Base-by-base conservation (phyloP, 768 basidiomycete genomes). In the Pholiota conissans region DNA sequence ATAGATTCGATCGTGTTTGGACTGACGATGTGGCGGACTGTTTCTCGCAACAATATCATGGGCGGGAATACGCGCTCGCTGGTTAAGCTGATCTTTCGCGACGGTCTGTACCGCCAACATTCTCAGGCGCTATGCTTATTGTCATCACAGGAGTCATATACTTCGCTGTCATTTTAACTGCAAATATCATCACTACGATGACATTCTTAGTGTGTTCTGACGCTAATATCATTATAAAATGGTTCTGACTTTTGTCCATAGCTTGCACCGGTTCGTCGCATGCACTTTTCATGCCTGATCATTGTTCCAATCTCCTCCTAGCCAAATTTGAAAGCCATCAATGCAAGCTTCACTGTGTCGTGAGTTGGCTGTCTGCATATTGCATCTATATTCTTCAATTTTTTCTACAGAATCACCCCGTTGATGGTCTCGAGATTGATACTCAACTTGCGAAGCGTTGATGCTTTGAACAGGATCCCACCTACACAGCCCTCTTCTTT, bases 311-410 rank as follows among this genome's bases (percentile, higher is more conserved):
- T 22, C 7, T n/a, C 18, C 8, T 29, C 42, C 6, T 37, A 73
- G 70, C 63, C 69, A 0, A 71, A 76, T 54, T 61, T 75, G 30
- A 74, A 76, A 61, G 71, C 73, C 8, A 62, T 75, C 3, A 73
- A 73, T 39, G 75, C 74, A 13, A 74, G 74, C 58, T 74, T 76
- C 53, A 75, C 72, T 48, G 73, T 73, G 6, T 40, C 74, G 75
- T 74, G 52, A 56, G 71, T 61, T n/a, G n/a, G n/a, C n/a, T n/a
- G n/a, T n/a, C n/a, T n/a, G n/a, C n/a, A n/a, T n/a, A n/a, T n/a
- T n/a, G n/a, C n/a, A n/a, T n/a, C n/a, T n/a, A n/a, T n/a, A n/a
- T n/a, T n/a, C n/a, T n/a, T n/a, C n/a, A n/a, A n/a, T n/a, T n/a
- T n/a, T n/a, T n/a, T n/a, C n/a, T n/a, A n/a, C n/a, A 74, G 73